Conservation (phyloP, 2,329 filamentous ascomycete genomes). For the Canariomyces notabilis region DNA sequence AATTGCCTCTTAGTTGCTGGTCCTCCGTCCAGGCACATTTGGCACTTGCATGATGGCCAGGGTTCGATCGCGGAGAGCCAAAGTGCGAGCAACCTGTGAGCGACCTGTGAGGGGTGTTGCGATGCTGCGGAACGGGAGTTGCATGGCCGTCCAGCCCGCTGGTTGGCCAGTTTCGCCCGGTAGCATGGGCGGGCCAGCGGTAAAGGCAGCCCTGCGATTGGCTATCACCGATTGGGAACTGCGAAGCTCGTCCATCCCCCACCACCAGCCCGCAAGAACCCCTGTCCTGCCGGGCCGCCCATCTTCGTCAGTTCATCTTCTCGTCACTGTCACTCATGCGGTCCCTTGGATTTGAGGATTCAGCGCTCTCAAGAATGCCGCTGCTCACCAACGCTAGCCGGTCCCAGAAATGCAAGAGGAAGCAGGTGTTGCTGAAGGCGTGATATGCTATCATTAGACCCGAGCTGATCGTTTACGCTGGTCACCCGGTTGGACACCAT, state of each 20-base stretch:
- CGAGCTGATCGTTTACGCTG: not conserved
- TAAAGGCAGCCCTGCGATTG: constrained; percentile 29
- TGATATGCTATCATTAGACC: no score
- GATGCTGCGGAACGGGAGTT: constrained; percentile 26
- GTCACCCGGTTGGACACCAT: not conserved
- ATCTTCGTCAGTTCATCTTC: constrained; percentile 4
- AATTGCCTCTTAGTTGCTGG: constrained; percentile 40
- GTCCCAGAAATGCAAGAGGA: not conserved
- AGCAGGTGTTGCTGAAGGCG: not conserved
- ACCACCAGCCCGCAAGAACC: constrained; percentile 17
- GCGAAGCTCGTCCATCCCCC: constrained; percentile 16
- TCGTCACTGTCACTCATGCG: not conserved
- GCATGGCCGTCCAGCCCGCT: constrained; percentile 25
- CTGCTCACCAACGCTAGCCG: not conserved
- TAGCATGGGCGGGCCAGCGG: constrained; percentile 30
- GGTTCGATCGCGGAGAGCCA: constrained; percentile 25
- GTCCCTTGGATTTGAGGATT: not conserved
- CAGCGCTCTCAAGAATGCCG: not conserved
- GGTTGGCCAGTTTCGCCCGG: constrained; percentile 38
- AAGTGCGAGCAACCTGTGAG: no score
- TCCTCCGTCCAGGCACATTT: constrained; percentile 31
- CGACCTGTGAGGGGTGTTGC: constrained; percentile 20
- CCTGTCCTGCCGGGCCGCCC: constrained; percentile 14
- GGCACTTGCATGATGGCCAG: constrained; percentile 35
- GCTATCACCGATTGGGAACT: constrained; percentile 10